Percentiles rank a stretch among this genome's conserved stretches.
phyloP scores from a whole-genome alignment of 192 early-diverging fungal species.

The Coemansia sp. region DNA sequence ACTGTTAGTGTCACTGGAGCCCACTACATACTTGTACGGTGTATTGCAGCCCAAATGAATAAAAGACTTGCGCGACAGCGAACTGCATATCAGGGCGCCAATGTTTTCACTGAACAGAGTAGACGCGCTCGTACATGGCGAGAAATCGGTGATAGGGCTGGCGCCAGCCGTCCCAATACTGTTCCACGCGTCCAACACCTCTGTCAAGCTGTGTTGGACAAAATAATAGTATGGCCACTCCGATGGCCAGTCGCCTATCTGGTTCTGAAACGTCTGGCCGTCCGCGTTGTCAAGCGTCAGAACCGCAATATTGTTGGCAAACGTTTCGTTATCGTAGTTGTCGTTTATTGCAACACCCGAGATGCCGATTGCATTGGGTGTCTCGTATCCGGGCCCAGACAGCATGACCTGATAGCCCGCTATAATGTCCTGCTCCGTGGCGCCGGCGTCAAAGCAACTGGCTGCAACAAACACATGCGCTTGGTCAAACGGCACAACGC shows the following conservation, averaged over 20 bases:
- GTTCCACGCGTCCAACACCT: conserved; percentile 6
- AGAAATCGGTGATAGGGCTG: not conserved
- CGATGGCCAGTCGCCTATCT: conserved; percentile 13
- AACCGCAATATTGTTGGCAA: conserved; percentile 20
- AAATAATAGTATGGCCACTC: conserved; percentile 12
- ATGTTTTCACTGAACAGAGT: conserved; percentile 6
- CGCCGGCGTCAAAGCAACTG: conserved; percentile 4
- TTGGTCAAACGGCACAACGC: not conserved
- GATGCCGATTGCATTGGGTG: not conserved
- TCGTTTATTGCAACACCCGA: not conserved
- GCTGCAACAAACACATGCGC: conserved; percentile 19
- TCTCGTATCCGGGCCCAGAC: not conserved
- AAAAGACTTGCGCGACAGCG: conserved; percentile 2
- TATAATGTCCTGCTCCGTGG: not conserved
- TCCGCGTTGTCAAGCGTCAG: conserved; percentile 2
- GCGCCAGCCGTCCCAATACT: not conserved
- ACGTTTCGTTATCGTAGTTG: not conserved
- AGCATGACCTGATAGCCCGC: conserved; percentile 8
- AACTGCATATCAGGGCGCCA: not conserved
- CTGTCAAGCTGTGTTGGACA: not conserved
- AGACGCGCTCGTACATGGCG: conserved; percentile 6
- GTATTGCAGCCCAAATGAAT: conserved; percentile 1
- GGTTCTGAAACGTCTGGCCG: not conserved
- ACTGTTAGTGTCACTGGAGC: not conserved
- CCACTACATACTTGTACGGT: conserved; percentile 14